Base-by-base conservation (phyloP, 345 rosid species). In the Odontarrhena argentea region DNA sequence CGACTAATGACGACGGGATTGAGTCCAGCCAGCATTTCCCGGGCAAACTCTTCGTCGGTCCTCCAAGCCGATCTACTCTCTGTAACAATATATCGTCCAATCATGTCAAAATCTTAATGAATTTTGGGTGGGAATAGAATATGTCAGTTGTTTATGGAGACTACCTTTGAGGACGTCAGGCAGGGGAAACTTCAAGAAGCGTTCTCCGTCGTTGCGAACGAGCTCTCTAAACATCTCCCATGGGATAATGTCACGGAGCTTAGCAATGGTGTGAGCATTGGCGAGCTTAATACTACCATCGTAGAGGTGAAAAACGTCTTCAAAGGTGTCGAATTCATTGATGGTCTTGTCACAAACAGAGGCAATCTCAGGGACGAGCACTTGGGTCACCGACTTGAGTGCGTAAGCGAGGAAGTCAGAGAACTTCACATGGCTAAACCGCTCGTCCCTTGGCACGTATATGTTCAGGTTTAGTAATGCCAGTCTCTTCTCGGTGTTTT, bases 181-280 rank as follows among this genome's bases (percentile, higher is more conserved):
- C 75, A 71, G 57, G 3, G 97, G 99, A 71, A 86, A 91, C 68
- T 88, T 84, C 74, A 87, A 76, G 47, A 80, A 76, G 34, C 78
- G 63, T 41, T 90, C 97, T 6, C 99, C 97, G 5, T 88, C 95
- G 6, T 73, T 87, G 7, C 95, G 95, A 61, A 82, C 71, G 6
- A 94, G 96, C 77, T 94, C 99, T 74, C 76, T 84, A 47, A 90
- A 75, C 88, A 90, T 58, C 84, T 88, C 97, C 95, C 91, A 91
- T 0, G 99, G 96, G 50, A 94, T 75, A 64, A 74, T 30, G 0
- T 88, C 80, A 74, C 86, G 87, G 46, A 88, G 74, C 76, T 85
- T 86, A 26, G 71, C 32, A 2, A 81, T 30, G 8, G 60, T 70
- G 0, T 55, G 48, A 1, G 54, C 74, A 50, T 70, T 61, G 2